Evolutionary conservation across 371 early-diverging fungal species (phyloP).

Genomic region (Apophysomyces elegans): DNA sequence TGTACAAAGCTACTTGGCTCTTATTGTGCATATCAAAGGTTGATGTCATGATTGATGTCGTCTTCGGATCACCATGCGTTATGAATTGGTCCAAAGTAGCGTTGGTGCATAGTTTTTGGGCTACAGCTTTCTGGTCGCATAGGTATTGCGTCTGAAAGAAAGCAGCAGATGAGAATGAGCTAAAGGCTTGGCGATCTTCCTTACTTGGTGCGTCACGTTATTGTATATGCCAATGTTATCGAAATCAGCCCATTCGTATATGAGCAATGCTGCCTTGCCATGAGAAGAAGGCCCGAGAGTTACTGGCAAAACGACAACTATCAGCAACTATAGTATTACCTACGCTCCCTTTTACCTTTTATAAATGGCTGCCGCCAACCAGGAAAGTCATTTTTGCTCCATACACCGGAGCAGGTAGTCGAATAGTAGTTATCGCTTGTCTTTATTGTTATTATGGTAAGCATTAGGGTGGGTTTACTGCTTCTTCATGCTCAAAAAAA

Average conservation of each 20-base stretch:
- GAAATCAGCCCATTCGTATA: slow-evolving; percentile 64
- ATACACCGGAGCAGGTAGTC: slow-evolving; percentile 57
- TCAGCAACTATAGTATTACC: neutral
- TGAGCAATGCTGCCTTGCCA: slow-evolving; percentile 52
- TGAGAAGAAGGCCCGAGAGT: slow-evolving; percentile 43
- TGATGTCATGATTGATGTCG: slow-evolving; percentile 45
- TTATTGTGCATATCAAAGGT: slow-evolving; percentile 32
- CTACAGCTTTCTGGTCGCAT: slow-evolving; percentile 50
- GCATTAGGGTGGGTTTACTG: neutral
- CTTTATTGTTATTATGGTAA: slow-evolving; percentile 16
- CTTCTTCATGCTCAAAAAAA: slow-evolving; percentile 9
- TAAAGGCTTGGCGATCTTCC: neutral
- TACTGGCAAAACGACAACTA: slow-evolving; percentile 32
- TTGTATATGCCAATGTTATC: slow-evolving; percentile 48
- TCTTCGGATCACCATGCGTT: slow-evolving; percentile 26
- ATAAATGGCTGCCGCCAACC: slow-evolving; percentile 50
- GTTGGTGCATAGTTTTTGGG: slow-evolving; percentile 49
- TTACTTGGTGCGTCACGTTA: slow-evolving; percentile 35
- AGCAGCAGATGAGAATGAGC: neutral
- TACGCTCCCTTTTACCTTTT: slow-evolving; percentile 33
- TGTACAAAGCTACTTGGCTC: slow-evolving; percentile 49
- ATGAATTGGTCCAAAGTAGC: slow-evolving; percentile 52
- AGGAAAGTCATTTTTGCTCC: slow-evolving; percentile 49
- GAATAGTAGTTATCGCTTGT: slow-evolving; percentile 46
- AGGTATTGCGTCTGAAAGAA: slow-evolving; percentile 46